Conservation (phyloP, 2,329 filamentous ascomycete species). For the Aureobasidium sp. region DNA sequence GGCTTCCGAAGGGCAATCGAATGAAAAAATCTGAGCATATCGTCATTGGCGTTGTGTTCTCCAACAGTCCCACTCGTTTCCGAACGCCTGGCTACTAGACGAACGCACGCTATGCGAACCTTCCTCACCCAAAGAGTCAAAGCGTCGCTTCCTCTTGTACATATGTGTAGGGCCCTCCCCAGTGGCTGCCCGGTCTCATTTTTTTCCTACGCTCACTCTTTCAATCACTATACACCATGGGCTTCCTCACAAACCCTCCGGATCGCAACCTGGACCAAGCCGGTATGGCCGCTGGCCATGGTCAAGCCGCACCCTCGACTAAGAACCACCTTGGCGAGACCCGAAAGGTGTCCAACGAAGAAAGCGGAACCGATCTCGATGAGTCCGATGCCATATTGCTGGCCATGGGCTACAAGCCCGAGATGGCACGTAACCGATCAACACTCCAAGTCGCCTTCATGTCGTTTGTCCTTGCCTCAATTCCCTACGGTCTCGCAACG, state of each 20-base stretch:
- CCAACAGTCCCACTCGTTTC: constrained; percentile 6
- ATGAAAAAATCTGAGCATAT: background rate
- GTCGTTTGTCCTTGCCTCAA: constrained; percentile 68
- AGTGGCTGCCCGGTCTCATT: background rate
- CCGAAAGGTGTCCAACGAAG: constrained; percentile 2
- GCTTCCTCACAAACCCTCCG: constrained; percentile 9
- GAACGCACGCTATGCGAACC: constrained; percentile 11
- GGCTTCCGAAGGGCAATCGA: background rate
- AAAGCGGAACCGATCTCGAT: constrained; percentile 13
- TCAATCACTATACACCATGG: background rate
- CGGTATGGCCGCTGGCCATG: constrained; percentile 5
- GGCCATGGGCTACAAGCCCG: constrained; percentile 59
- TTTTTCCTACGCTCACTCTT: background rate
- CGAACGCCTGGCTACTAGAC: background rate
- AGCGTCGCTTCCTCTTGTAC: constrained; percentile 1
- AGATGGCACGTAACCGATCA: constrained; percentile 57
- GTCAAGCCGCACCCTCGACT: background rate
- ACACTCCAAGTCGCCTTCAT: constrained; percentile 66
- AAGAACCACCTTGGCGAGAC: background rate
- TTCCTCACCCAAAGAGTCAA: background rate
- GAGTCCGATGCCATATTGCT: constrained; percentile 57
- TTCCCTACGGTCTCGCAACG: constrained; percentile 66
- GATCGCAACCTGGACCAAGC: constrained; percentile 13
- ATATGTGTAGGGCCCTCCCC: constrained; percentile 2
- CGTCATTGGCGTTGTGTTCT: constrained; percentile 6